A percentile compares a stretch with the other conserved stretches of the same genome.
Conservation (phyloP, 805 yeast species). For the Candida sanyiensis region DNA sequence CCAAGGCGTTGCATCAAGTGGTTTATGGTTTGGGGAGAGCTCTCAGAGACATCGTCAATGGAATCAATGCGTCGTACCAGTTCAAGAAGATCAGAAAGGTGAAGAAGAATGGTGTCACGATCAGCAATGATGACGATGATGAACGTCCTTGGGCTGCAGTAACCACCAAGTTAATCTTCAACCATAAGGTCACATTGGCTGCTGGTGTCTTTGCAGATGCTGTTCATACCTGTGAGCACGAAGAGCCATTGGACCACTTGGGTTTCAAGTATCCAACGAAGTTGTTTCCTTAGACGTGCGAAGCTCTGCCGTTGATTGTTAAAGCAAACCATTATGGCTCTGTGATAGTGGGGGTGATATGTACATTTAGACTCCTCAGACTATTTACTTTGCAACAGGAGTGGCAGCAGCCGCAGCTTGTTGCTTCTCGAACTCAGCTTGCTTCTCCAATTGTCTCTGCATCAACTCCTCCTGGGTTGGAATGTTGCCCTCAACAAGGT, state of each 20-base stretch:
- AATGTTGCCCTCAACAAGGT: constrained; percentile 76
- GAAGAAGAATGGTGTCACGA: background rate
- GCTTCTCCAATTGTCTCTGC: constrained; percentile 37
- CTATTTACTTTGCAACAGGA: constrained; percentile 5
- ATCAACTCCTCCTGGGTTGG: constrained; percentile 66
- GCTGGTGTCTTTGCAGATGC: constrained; percentile 3
- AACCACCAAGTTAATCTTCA: constrained; percentile 1
- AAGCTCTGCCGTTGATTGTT: background rate
- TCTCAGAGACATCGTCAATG: background rate
- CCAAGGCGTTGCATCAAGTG: too few relatives aligned
- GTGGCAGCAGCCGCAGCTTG: constrained; percentile 11
- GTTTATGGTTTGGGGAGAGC: background rate
- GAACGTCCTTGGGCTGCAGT: background rate
- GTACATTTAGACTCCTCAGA: constrained; percentile 1
- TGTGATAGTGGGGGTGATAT: too few relatives aligned
- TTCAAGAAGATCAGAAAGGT: background rate
- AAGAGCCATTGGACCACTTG: constrained; percentile 4
- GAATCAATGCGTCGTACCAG: background rate
- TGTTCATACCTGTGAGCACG: constrained; percentile 5
- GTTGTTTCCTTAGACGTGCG: too few relatives aligned
- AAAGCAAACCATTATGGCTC: background rate
- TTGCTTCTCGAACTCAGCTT: constrained; percentile 30
- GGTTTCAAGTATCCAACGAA: constrained; percentile 3
- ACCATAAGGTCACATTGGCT: background rate
- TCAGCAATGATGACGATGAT: background rate